Conservation (phyloP, 352 stramenopile genomes). For the Phytophthora boehmeriae region DNA sequence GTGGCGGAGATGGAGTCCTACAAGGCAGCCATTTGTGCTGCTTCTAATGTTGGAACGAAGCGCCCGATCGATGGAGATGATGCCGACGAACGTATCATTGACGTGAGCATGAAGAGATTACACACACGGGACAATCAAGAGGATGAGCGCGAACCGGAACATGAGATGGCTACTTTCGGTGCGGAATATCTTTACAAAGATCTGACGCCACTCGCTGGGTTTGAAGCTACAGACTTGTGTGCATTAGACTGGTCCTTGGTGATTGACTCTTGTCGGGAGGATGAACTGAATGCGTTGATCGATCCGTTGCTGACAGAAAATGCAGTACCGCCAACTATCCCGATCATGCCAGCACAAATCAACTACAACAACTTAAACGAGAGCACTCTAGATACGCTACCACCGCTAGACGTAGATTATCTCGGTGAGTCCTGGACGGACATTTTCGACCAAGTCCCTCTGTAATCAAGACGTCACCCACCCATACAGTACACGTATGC, state of each 20-base stretch:
- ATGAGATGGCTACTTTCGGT: conserved; percentile 26
- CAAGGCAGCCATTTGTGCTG: conserved; percentile 24
- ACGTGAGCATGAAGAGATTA: conserved; percentile 13
- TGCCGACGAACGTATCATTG: conserved; percentile 11
- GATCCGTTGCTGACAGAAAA: conserved; percentile 26
- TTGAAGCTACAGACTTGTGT: conserved; percentile 23
- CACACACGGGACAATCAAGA: conserved; percentile 16
- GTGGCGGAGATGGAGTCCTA: conserved; percentile 27
- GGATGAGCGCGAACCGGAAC: conserved; percentile 24
- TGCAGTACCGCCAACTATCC: neutral
- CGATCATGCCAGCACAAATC: neutral
- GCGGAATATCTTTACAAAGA: conserved; percentile 19
- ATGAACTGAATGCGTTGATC: conserved; percentile 30
- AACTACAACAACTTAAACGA: neutral
- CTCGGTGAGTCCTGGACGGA: conserved; percentile 32
- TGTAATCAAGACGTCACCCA: conserved; percentile 5
- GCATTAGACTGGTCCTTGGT: conserved; percentile 33
- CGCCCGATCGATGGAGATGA: conserved; percentile 10
- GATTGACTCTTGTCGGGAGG: conserved; percentile 24
- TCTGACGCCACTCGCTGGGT: conserved; percentile 16
- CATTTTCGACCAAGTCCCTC: conserved; percentile 30
- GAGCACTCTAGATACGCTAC: conserved; percentile 11
- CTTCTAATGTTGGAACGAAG: conserved; percentile 21
- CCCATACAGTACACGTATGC: neutral
- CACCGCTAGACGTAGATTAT: conserved; percentile 29